These are phyloP conservation scores for Posidonia oceanica DNA, from an alignment of 116 monocot genomes.

Conservation along the genomic window DNA sequence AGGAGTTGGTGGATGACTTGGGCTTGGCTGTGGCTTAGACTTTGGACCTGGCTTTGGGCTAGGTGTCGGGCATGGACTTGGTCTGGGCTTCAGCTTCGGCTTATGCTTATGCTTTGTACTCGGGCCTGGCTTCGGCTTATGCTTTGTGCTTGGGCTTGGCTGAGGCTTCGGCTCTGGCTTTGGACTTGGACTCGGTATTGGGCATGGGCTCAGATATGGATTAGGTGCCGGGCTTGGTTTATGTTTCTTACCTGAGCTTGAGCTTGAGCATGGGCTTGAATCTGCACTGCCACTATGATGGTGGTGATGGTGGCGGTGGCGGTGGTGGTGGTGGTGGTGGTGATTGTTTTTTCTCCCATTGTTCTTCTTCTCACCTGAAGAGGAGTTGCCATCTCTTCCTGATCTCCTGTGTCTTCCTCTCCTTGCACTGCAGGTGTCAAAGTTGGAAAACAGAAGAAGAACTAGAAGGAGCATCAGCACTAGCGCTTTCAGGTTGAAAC, in stretches of 20 bases:
- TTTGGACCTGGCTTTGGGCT: not conserved
- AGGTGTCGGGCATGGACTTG: not conserved
- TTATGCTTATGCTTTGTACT: too few species aligned
- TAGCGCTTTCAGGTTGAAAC: constrained; percentile 13
- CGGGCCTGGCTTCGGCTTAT: not conserved
- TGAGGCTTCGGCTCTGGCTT: too few species aligned
- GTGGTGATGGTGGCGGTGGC: not conserved
- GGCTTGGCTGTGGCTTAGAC: constrained; percentile 8
- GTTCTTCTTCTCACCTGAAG: constrained; percentile 11
- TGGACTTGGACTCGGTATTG: not conserved
- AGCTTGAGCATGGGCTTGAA: not conserved
- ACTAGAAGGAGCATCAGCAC: constrained; percentile 17
- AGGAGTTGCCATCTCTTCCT: constrained; percentile 6
- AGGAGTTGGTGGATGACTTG: not conserved
- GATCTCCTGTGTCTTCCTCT: constrained; percentile 22
- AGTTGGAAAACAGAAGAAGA: constrained; percentile 11
- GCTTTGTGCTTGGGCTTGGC: not conserved
- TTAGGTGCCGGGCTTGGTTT: not conserved
- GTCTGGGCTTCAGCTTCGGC: not conserved
- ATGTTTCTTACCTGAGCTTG: constrained; percentile 4
- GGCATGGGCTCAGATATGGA: not conserved
- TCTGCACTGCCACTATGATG: constrained; percentile 7
- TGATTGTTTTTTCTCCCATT: too few species aligned
- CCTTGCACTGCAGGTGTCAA: constrained; percentile 24
- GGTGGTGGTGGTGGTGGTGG: constrained; percentile 3